Conservation (phyloP, 2,329 filamentous ascomycete species). For the Massarina eburnea region DNA sequence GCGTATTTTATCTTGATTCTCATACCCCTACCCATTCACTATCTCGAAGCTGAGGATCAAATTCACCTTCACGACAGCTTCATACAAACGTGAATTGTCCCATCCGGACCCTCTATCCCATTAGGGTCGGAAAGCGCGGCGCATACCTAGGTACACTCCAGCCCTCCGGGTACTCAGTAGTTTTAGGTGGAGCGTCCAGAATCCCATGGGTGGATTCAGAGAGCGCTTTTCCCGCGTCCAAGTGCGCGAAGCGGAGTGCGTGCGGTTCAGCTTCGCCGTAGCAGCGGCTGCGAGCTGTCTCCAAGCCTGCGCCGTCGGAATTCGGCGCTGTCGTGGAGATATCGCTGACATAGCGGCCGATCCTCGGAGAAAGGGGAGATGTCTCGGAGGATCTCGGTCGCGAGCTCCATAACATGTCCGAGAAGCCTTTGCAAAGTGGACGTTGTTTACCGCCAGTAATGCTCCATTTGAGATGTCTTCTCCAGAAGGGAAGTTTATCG, state of each 20-base stretch:
- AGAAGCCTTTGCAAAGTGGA: neutral
- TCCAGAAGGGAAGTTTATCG: too few relatives aligned
- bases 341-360: conserved; percentile 11
- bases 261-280: conserved; percentile 30
- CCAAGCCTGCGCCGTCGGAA: conserved; percentile 20
- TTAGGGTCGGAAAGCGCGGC: neutral
- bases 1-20: too few relatives aligned
- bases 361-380: conserved; percentile 10
- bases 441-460: neutral
- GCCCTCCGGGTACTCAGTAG: neutral
- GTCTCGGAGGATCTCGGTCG: conserved; percentile 1
- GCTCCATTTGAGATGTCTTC: too few relatives aligned
- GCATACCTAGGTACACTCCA: neutral
- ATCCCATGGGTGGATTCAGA: conserved; percentile 12
- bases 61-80: neutral
- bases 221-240: conserved; percentile 10
- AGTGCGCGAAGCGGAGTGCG: conserved; percentile 14
- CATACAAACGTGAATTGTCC: neutral
- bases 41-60: too few relatives aligned
- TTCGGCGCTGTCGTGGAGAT: conserved; percentile 16
- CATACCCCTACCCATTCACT: too few relatives aligned
- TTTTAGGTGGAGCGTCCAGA: conserved; percentile 13
- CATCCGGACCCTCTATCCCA: neutral
- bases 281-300: conserved; percentile 34
- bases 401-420: neutral